Percentiles rank a stretch among this genome's conserved stretches.
Conservation (phyloP, 192 early-diverging fungal species). For the Coemansia sp. region DNA sequence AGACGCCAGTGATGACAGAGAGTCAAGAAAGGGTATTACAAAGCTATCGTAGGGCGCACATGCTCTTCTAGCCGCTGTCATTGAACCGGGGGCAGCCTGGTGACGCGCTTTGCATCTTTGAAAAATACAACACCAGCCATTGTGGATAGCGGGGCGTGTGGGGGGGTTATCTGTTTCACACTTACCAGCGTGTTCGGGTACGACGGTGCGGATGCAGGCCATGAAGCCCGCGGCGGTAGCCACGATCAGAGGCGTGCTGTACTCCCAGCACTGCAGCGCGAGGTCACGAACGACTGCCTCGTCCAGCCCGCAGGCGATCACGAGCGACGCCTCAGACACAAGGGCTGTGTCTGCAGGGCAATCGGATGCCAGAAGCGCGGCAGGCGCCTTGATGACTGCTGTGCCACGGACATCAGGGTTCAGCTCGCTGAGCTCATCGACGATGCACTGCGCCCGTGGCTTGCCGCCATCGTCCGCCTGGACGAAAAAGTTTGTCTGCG, state of each 20-base stretch:
- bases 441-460: conserved; percentile 59
- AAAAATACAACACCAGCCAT: too few relatives aligned
- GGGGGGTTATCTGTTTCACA: too few relatives aligned
- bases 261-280: conserved; percentile 60
- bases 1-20: neutral
- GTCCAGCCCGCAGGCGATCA: conserved; percentile 68
- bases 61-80: neutral
- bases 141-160: too few relatives aligned
- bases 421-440: conserved; percentile 71
- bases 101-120: too few relatives aligned
- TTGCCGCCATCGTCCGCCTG: conserved; percentile 59
- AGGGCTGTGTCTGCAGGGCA: conserved; percentile 56
- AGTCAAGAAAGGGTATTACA: neutral
- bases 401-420: conserved; percentile 81
- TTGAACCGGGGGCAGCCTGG: neutral
- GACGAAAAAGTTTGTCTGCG: conserved; percentile 94
- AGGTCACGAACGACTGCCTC: conserved; percentile 57
- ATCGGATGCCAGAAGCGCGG: conserved; percentile 70
- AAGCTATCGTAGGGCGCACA: neutral
- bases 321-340: conserved; percentile 60
- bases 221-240: conserved; percentile 72
- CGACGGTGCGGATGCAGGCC: conserved; percentile 65
- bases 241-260: conserved; percentile 64
- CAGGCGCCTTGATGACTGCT: conserved; percentile 54
- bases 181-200: conserved; percentile 79